These are phyloP conservation scores for Ustilago tritici DNA, from an alignment of 1,284 basidiomycete genomes.

Conservation along the genomic window DNA sequence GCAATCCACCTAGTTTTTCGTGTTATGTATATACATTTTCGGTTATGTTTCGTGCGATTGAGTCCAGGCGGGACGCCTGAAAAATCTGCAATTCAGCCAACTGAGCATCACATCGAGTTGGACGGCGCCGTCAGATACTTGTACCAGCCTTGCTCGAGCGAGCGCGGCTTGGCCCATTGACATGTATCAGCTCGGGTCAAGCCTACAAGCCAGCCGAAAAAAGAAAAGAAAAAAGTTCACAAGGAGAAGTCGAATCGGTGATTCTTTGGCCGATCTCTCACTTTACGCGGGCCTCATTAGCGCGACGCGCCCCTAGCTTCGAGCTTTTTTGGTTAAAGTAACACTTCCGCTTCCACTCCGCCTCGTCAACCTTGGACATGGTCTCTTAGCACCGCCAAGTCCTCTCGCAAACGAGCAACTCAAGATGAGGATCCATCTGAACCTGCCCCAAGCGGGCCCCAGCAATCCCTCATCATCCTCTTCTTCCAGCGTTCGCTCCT, in stretches of 20 bases:
- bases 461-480: neutral
- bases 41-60: no score
- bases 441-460: constrained; percentile 16
- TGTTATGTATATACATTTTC: no score
- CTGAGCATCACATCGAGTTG: neutral
- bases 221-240: neutral
- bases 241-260: neutral
- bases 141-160: neutral
- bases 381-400: neutral
- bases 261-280: neutral
- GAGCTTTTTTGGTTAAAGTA: constrained; percentile 18
- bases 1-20: no score
- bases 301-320: constrained; percentile 23
- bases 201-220: no score
- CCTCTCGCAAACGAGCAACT: neutral
- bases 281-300: constrained; percentile 35
- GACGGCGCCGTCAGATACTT: neutral
- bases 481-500: constrained; percentile 1
- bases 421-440: constrained; percentile 42
- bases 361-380: neutral
- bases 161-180: neutral
- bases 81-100: neutral
- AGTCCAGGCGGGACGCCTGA: neutral
- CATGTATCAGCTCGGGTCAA: no score
- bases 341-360: constrained; percentile 14